These are phyloP conservation scores for Tetracladium setigerum DNA, from an alignment of 495 filamentous ascomycete species.

Conservation along the genomic window DNA sequence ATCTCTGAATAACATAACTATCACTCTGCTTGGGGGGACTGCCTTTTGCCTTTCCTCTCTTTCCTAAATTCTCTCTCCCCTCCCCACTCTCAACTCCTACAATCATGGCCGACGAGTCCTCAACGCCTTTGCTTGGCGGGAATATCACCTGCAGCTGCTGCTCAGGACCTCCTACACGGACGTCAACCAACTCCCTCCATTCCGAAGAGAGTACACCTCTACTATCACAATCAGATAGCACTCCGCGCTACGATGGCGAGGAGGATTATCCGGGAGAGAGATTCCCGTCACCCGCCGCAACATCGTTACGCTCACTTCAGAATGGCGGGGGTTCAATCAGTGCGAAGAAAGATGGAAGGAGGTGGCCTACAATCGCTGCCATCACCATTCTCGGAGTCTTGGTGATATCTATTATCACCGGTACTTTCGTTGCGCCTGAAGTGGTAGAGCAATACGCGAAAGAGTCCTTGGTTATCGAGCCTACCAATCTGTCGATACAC, in stretches of 20 bases:
- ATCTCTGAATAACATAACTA: too few relatives aligned
- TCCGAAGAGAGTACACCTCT: constrained; percentile 39
- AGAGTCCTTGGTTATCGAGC: constrained; percentile 71
- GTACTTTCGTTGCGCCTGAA: constrained; percentile 72
- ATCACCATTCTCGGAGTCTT: constrained; percentile 32
- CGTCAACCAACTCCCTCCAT: constrained; percentile 26
- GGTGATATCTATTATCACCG: constrained; percentile 39
- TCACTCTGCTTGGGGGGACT: too few relatives aligned
- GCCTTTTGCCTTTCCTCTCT: too few relatives aligned
- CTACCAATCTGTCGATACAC: constrained; percentile 74
- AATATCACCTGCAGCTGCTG: constrained; percentile 5
- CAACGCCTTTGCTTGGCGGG: constrained; percentile 33
- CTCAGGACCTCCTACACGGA: constrained; percentile 13
- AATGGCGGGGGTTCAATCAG: constrained; percentile 6
- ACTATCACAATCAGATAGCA: constrained; percentile 28
- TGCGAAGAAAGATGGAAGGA: constrained; percentile 10
- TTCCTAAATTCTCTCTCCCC: too few relatives aligned
- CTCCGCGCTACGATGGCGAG: constrained; percentile 39
- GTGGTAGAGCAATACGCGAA: constrained; percentile 78
- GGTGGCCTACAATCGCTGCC: constrained; percentile 33
- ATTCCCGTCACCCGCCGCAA: constrained; percentile 16
- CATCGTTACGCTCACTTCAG: constrained; percentile 16
- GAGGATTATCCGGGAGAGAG: constrained; percentile 24
- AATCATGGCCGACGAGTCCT: constrained; percentile 38
- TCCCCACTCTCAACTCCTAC: not conserved